A percentile compares a stretch with the other conserved stretches of the same genome.
Conservation (phyloP, 805 yeast species). For the Metschnikowia colocasiae region DNA sequence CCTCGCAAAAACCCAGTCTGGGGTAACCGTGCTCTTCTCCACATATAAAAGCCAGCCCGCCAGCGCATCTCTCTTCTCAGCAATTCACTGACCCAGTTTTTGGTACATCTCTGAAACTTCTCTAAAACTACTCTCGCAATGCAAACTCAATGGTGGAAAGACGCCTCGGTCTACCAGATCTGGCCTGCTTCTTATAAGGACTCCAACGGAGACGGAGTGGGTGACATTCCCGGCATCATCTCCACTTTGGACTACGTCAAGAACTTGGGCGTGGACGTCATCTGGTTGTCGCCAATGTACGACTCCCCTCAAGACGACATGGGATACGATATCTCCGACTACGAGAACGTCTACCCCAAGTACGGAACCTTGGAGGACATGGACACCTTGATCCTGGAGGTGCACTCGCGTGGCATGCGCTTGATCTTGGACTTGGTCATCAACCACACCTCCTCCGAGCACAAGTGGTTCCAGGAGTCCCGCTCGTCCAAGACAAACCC, state of each 20-base stretch:
- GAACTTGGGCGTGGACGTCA: slow-evolving; percentile 45
- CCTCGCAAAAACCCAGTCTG: slow-evolving; percentile 5
- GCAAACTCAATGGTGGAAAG: slow-evolving; percentile 49
- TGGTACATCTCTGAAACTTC: not conserved
- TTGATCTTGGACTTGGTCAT: slow-evolving; percentile 54
- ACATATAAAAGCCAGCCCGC: not conserved
- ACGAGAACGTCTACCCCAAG: slow-evolving; percentile 47
- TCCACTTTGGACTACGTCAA: slow-evolving; percentile 50
- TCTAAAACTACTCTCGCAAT: not conserved
- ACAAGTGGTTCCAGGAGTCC: slow-evolving; percentile 57
- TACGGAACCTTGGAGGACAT: slow-evolving; percentile 55
- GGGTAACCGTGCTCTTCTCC: slow-evolving; percentile 2
- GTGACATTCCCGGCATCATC: slow-evolving; percentile 54
- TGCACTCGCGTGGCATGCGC: slow-evolving; percentile 49
- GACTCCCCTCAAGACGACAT: slow-evolving; percentile 59
- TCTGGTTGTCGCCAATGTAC: slow-evolving; percentile 58
- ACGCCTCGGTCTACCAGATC: slow-evolving; percentile 53
- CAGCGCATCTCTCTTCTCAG: not conserved
- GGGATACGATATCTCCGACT: slow-evolving; percentile 60
- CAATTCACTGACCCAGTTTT: not conserved
- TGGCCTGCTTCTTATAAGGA: slow-evolving; percentile 62
- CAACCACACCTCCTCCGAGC: slow-evolving; percentile 55
- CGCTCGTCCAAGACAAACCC: slow-evolving; percentile 48
- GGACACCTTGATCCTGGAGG: slow-evolving; percentile 44
- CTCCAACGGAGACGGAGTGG: slow-evolving; percentile 56